Evolutionary conservation across 306 rosid species (phyloP).

Genomic region (Prunus mira): DNA sequence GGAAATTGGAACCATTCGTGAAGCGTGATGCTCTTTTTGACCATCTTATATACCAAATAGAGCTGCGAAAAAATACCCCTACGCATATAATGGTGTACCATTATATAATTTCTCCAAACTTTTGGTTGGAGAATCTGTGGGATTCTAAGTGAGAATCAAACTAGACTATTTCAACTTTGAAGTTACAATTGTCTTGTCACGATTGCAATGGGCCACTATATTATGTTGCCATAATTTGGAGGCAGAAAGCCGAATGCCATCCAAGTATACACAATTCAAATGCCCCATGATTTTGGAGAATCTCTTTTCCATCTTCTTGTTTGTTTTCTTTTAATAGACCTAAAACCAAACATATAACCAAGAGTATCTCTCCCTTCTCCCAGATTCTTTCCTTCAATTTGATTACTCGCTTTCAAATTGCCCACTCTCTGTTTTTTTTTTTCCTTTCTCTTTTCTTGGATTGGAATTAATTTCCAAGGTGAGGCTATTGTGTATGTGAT

Average conservation of each 20-base stretch:
- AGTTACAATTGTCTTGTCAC: conserved; percentile 24
- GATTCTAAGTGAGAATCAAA: conserved; percentile 24
- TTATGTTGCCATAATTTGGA: not conserved
- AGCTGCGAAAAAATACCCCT: not conserved
- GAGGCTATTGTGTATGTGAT: conserved; percentile 17
- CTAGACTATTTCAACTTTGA: conserved; percentile 2
- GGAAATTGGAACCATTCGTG: not conserved
- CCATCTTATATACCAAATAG: not conserved
- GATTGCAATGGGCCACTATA: conserved; percentile 8
- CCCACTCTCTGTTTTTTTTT: not conserved
- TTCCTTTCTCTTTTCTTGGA: not conserved
- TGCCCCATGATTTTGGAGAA: conserved; percentile 29
- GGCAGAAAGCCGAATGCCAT: conserved; percentile 10
- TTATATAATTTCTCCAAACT: not conserved
- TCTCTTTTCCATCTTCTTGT: conserved; percentile 18
- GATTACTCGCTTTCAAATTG: not conserved
- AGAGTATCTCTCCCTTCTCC: conserved; percentile 14
- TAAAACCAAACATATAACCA: conserved; percentile 14
- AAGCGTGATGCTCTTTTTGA: conserved; percentile 3
- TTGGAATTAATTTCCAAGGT: not conserved
- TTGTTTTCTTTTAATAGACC: not conserved
- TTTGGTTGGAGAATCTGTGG: conserved; percentile 14
- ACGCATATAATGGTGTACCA: too few relatives aligned
- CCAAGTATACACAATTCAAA: conserved; percentile 2
- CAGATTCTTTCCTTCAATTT: conserved; percentile 22